Evolutionary conservation across 1,284 basidiomycete species (phyloP).

Genomic region (Ustilago hordei): DNA sequence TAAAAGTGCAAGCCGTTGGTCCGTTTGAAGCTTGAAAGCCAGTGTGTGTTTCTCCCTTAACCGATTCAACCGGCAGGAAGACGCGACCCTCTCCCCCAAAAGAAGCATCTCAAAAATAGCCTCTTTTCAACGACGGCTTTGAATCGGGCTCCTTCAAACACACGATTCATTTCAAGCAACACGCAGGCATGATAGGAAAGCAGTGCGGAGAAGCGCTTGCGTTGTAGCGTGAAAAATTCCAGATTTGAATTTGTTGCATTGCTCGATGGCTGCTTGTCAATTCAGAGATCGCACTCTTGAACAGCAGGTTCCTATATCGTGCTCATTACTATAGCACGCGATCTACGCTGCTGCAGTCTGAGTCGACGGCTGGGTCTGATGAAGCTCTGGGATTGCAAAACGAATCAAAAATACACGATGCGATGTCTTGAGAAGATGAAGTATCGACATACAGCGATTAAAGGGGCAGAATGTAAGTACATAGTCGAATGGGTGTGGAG

Average conservation of each 20-base stretch:
- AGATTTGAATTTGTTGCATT: constrained; percentile 1
- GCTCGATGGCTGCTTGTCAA: constrained; percentile 4
- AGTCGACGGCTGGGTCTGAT: not conserved
- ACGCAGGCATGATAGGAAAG: not conserved
- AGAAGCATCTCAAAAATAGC: constrained; percentile 4
- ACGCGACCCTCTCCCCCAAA: constrained; percentile 5
- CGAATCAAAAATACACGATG: not conserved
- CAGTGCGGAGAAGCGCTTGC: not conserved
- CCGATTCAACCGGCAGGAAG: constrained; percentile 4
- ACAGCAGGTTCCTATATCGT: not conserved
- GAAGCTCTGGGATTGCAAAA: too few relatives aligned
- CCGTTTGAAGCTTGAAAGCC: not conserved
- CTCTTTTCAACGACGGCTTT: not conserved
- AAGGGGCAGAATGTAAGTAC: constrained; percentile 1
- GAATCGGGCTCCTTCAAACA: not conserved
- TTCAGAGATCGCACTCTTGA: not conserved
- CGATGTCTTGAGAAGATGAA: not conserved
- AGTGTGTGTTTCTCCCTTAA: constrained; percentile 4
- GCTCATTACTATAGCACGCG: not conserved
- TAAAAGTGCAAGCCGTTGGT: not conserved
- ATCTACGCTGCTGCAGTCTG: not conserved
- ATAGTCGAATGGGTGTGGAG: not conserved
- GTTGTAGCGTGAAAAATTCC: constrained; percentile 14
- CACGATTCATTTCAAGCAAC: not conserved
- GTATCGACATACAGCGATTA: not conserved